These are phyloP conservation scores for Ligustrum vulgare DNA, from an alignment of 257 asterid species.

Conservation along the genomic window DNA sequence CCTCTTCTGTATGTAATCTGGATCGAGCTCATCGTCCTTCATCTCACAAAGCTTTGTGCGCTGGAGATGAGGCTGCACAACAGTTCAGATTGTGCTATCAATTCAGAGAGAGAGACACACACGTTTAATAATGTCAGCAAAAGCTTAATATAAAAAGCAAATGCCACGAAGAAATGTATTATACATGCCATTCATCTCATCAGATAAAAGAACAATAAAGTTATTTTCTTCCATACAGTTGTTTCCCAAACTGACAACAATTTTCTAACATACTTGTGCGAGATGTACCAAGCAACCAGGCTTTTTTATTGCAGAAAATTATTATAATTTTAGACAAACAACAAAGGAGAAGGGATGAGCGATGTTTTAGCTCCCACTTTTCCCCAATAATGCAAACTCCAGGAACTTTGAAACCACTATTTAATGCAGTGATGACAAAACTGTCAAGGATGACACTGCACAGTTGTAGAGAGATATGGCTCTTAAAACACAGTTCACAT, in stretches of 20 bases:
- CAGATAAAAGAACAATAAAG: neutral
- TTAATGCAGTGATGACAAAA: too few relatives aligned
- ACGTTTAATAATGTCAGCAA: neutral
- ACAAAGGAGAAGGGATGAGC: too few relatives aligned
- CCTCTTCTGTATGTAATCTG: constrained; percentile 71
- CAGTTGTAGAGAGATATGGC: too few relatives aligned
- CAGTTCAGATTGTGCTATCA: constrained; percentile 25
- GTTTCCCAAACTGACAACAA: neutral
- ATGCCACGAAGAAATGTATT: neutral
- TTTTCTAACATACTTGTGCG: neutral
- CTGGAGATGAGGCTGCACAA: constrained; percentile 88
- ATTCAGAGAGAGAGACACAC: constrained; percentile 1
- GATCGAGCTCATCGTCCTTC: constrained; percentile 85
- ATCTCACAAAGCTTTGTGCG: constrained; percentile 94
- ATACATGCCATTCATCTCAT: neutral
- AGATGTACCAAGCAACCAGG: neutral
- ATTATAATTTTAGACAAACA: too few relatives aligned
- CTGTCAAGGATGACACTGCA: too few relatives aligned
- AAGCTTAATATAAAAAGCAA: constrained; percentile 11
- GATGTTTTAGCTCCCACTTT: too few relatives aligned
- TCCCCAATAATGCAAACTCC: too few relatives aligned
- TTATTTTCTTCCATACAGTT: neutral
- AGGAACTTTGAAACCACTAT: too few relatives aligned
- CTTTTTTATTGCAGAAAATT: too few relatives aligned
- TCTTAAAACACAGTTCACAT: too few relatives aligned